Conservation (phyloP, 2,329 filamentous ascomycete species). For the Colletotrichum chrysophilum region DNA sequence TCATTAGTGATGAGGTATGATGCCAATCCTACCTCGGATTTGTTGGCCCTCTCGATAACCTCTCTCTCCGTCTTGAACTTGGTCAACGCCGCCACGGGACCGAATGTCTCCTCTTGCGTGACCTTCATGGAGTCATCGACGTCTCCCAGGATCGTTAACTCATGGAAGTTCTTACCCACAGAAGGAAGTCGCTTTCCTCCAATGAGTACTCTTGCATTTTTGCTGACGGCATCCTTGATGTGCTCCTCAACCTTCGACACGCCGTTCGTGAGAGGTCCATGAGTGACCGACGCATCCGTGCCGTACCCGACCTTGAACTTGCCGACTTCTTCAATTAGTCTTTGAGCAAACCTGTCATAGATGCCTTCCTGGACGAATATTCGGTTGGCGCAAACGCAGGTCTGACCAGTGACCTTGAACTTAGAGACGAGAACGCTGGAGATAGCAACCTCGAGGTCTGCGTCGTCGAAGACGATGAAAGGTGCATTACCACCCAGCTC, state of each 20-base stretch:
- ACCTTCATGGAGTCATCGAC: slow-evolving; percentile 73
- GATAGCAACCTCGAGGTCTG: slow-evolving; percentile 87
- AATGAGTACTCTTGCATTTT: slow-evolving; percentile 64
- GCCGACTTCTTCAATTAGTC: slow-evolving; percentile 74
- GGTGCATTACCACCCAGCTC: slow-evolving; percentile 95
- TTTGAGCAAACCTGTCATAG: slow-evolving; percentile 75
- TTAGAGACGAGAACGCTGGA: slow-evolving; percentile 84
- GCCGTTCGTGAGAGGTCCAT: slow-evolving; percentile 70
- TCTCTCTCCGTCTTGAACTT: slow-evolving; percentile 74
- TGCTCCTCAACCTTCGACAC: slow-evolving; percentile 68
- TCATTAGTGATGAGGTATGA: slow-evolving; percentile 72
- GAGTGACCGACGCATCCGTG: slow-evolving; percentile 58
- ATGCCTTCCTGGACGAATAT: slow-evolving; percentile 80
- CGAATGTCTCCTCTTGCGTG: slow-evolving; percentile 75
- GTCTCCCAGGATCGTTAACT: slow-evolving; percentile 72
- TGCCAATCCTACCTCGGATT: slow-evolving; percentile 72
- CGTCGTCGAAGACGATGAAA: slow-evolving; percentile 96
- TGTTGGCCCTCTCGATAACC: slow-evolving; percentile 71
- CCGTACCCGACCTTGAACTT: slow-evolving; percentile 79
- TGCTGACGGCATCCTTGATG: slow-evolving; percentile 66
- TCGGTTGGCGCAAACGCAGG: slow-evolving; percentile 89
- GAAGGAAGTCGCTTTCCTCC: slow-evolving; percentile 68
- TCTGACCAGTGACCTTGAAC: slow-evolving; percentile 94
- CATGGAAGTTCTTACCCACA: slow-evolving; percentile 73
- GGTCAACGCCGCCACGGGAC: slow-evolving; percentile 74